Evolutionary conservation across 2,329 filamentous ascomycete genomes (phyloP), one percentile per base, ranked within the genome.

Genomic region (Aspergillus unguis): DNA sequence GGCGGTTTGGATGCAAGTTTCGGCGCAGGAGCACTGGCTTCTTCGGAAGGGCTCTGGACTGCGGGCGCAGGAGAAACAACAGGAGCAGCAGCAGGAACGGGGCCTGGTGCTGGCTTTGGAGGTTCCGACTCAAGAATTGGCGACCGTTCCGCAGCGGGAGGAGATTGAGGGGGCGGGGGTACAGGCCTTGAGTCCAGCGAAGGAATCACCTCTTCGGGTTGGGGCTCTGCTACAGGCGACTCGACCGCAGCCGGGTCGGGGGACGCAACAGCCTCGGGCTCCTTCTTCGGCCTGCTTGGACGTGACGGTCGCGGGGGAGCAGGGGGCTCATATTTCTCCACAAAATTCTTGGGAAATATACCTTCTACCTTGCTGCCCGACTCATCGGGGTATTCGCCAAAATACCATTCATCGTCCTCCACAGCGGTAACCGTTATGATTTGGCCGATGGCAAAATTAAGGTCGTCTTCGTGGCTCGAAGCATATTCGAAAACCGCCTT

Each of bases 311-410:
- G 85, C 55, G 92, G 90, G 55, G 94, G 94, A 58, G 92, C 87
- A 52, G 85, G 87, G 35, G 94, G 94, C 71, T 97, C 92, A 73
- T 90, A 95, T 75, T 87, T 90, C 74, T 99, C 94, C 66, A 99
- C 94, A 69, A 99, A 99, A 75, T 97, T 99, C 70, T 88, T 87
- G 47, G 91, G 92, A 72, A 96, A 97, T 64, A 96, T 88, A 61
- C 92, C 92, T 67, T 92, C 85, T 68, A 85, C 83, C 72, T 86
- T 90, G 58, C 72, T 75, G 52, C 94, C 94, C 48, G 79, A 74
- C 55, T 85, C 83, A 72, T 95, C 89, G 58, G 85, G 77, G 71
- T 96, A 96, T 72, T 94, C 87, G 61, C 94, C 92, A 58, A 83
- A 84, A 70, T 94, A 95, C 94, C 92, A 97, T 70, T 97, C 95